Base-by-base conservation (phyloP, 2,329 filamentous ascomycete species). In the Leptosphaerulina australis region DNA sequence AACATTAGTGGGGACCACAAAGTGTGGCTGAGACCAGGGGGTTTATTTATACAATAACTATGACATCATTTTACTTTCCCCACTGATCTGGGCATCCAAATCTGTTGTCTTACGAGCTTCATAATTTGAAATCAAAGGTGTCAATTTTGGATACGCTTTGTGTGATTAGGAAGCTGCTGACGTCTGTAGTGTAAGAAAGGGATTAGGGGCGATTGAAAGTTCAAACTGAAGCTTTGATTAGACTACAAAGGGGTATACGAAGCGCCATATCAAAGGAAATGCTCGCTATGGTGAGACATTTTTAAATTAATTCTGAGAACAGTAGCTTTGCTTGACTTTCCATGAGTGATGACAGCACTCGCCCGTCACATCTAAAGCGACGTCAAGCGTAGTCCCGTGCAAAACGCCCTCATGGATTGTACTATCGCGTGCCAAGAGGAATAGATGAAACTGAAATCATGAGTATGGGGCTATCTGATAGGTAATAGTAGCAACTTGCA, bases 401-500 rank as follows among this genome's bases (percentile, higher is more conserved):
- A 7, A n/a, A 30, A 36, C 26, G 20, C 45, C 24, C 8, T 44
- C 40, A 40, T 24, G 29, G 24, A n/a, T 34, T 15, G 35, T 35
- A 35, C 26, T 39, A 34, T 37, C 30, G 30, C 22, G 6, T 14
- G 28, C 28, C 15, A 29, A 17, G 22, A 8, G 35, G 20, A 5
- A 11, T 2, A 21, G 7, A 41, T 21, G 21, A 29, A 41, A 51
- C 48, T 51, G 15, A n/a, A 3, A 2, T 15, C 4, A 20, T 51
- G n/a, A 51, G 48, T 31, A 41, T 12, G 3, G 12, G 5, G 17
- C 6, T 30, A 12, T 22, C 3, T 11, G 1, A 3, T 11, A 22
- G 12, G 26, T 28, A 35, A 17, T 7, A 11, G 38, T 18, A 14
- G 31, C 10, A 48, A 50, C 60, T 14, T 62, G 66, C 64, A 56